phyloP scores from a whole-genome alignment of 208 protist genomes.

The Vickermania spadyakhi region DNA sequence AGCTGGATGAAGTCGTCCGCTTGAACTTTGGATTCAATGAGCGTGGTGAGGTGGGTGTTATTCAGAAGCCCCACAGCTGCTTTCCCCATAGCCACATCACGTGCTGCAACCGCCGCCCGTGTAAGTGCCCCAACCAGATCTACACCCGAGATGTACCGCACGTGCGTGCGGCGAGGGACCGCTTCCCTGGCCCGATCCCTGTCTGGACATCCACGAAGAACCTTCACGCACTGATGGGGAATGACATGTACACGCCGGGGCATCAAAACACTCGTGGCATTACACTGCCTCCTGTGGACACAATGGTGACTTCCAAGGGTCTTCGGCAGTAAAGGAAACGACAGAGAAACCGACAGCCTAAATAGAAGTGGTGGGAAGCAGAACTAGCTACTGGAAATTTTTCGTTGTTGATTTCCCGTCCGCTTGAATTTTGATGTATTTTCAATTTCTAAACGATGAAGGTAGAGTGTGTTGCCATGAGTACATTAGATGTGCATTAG shows the following conservation, averaged over 20 bases:
- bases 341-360: too few species aligned
- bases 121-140: slow-evolving; percentile 48
- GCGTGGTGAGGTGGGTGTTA: slow-evolving; percentile 56
- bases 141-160: slow-evolving; percentile 46
- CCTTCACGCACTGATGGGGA: slow-evolving; percentile 35
- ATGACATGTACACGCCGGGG: slow-evolving; percentile 52
- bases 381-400: too few species aligned
- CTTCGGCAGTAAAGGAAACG: neutral
- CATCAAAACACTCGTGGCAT: slow-evolving; percentile 37
- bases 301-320: slow-evolving; percentile 7
- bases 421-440: too few species aligned
- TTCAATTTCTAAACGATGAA: too few species aligned
- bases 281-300: slow-evolving; percentile 4
- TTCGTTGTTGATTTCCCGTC: too few species aligned
- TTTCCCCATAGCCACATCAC: slow-evolving; percentile 73
- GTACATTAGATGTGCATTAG: too few species aligned
- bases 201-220: slow-evolving; percentile 81
- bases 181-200: slow-evolving; percentile 76
- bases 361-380: too few species aligned
- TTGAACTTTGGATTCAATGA: slow-evolving; percentile 68
- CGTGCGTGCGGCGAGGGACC: slow-evolving; percentile 51
- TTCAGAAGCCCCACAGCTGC: slow-evolving; percentile 76
- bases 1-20: slow-evolving; percentile 58
- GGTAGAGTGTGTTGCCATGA: too few species aligned
- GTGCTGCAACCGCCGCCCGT: slow-evolving; percentile 29